Evolutionary conservation across 306 rosid genomes (phyloP).

Genomic region (Vicia faba): DNA sequence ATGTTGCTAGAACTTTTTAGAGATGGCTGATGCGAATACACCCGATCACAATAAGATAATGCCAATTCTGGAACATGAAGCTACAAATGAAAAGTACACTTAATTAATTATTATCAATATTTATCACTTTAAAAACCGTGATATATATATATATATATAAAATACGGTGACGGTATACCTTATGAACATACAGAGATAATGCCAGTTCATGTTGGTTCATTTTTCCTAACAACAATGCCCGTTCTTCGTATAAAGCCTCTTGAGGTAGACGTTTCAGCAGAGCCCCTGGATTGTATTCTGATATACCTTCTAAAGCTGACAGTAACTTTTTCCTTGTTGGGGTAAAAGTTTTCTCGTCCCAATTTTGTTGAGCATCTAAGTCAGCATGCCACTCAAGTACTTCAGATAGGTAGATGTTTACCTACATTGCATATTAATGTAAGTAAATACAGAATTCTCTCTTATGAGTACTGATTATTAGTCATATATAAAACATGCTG

Average conservation of each 20-base stretch:
- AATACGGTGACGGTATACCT: conserved; percentile 50
- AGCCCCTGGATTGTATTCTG: conserved; percentile 88
- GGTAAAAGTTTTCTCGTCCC: conserved; percentile 88
- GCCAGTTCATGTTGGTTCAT: conserved; percentile 98
- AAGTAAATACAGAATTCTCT: conserved; percentile 32
- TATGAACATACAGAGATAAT: conserved; percentile 84
- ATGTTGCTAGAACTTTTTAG: conserved; percentile 71
- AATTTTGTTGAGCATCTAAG: conserved; percentile 66
- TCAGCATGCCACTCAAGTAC: conserved; percentile 91
- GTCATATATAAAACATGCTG: conserved; percentile 16
- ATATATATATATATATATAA: neutral
- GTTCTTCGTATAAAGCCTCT: conserved; percentile 93
- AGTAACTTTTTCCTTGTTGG: conserved; percentile 80
- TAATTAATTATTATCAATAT: conserved; percentile 29
- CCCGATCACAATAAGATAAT: conserved; percentile 87
- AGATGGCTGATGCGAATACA: conserved; percentile 64
- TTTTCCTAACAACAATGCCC: conserved; percentile 86
- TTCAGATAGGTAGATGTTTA: conserved; percentile 85
- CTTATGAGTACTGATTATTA: neutral
- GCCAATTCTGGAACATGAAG: conserved; percentile 89
- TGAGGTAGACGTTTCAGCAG: conserved; percentile 80
- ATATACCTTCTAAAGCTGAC: conserved; percentile 78
- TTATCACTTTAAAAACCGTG: conserved; percentile 28
- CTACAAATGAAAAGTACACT: conserved; percentile 52
- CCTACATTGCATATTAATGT: conserved; percentile 55